Evolutionary conservation across 257 asterid genomes (phyloP), one percentile per base, ranked within the genome.

Genomic region (Jaltomata sinuosa): DNA sequence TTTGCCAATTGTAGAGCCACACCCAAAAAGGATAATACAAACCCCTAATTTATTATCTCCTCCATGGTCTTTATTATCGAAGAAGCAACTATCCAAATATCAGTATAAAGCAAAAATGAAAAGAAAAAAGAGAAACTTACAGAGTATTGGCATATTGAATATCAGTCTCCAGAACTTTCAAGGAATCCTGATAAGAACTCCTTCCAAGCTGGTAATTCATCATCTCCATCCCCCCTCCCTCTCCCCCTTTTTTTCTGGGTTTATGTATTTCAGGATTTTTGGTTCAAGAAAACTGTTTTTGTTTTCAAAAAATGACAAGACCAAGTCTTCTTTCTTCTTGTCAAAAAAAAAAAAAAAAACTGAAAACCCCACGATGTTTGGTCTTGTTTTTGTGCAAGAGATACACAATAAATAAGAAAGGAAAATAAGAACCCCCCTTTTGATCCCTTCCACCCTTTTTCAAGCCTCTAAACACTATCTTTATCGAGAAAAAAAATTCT

Each of bases 81-180:
- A n/a, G n/a, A 67, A 32, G 9, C 76, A 67, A 67, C 47, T 65
- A 64, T 64, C 22, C 40, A 64, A 62, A 64, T 29, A 31, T 64
- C 40, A 64, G 8, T 12, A 27, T n/a, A n/a, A n/a, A n/a, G n/a
- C n/a, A n/a, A n/a, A n/a, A n/a, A n/a, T n/a, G n/a, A n/a, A n/a
- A n/a, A n/a, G n/a, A n/a, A n/a, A n/a, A n/a, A n/a, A n/a, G 79
- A 25, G 67, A 82, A 12, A 18, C 98, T 90, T 90, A 95, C 99
- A 95, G 82, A 87, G 92, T 86, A 90, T 95, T 95, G 59, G 97
- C 98, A 88, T 92, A 94, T 86, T 90, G 97, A 77, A 94, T 89
- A 89, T 95, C 99, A 84, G 92, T 87, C 90, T 95, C 99, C 80
- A 95, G 88, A 84, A 89, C 90, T 88, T 91, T 94, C 87, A 94